A percentile compares a stretch with the other conserved stretches of the same genome.
Evolutionary conservation across 768 basidiomycete genomes (phyloP).

Genomic region (Leucocoprinus leucothites): DNA sequence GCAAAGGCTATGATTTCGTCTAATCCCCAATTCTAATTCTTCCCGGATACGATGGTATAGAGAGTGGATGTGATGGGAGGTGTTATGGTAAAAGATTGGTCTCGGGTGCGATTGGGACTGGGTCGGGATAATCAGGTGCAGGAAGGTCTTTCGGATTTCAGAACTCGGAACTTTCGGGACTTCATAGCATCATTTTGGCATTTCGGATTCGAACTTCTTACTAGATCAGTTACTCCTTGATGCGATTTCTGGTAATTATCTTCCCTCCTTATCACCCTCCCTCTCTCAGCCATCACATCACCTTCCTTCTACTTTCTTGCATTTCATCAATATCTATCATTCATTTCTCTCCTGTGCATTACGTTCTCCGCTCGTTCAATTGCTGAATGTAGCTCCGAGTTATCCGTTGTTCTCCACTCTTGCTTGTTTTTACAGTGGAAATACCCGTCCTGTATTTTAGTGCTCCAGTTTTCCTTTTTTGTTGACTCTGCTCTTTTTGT

Average conservation of each 20-base stretch:
- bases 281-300: neutral
- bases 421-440: neutral
- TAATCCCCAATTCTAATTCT: constrained; percentile 2
- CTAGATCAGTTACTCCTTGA: neutral
- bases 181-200: neutral
- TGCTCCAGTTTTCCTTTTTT: neutral
- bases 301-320: neutral
- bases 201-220: neutral
- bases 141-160: neutral
- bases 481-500: neutral
- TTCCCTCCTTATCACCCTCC: neutral
- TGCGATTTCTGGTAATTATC: neutral
- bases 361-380: neutral
- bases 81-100: neutral
- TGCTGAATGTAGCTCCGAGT: neutral
- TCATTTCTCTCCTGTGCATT: neutral
- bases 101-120: too few species aligned
- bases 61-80: neutral
- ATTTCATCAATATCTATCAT: neutral
- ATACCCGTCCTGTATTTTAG: neutral
- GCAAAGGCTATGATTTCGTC: constrained; percentile 32
- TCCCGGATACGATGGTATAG: neutral
- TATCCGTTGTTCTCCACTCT: neutral
- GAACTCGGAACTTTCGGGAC: neutral
- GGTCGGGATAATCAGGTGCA: neutral